phyloP scores from a whole-genome alignment of 495 filamentous ascomycete species.

The Podospora appendiculata region DNA sequence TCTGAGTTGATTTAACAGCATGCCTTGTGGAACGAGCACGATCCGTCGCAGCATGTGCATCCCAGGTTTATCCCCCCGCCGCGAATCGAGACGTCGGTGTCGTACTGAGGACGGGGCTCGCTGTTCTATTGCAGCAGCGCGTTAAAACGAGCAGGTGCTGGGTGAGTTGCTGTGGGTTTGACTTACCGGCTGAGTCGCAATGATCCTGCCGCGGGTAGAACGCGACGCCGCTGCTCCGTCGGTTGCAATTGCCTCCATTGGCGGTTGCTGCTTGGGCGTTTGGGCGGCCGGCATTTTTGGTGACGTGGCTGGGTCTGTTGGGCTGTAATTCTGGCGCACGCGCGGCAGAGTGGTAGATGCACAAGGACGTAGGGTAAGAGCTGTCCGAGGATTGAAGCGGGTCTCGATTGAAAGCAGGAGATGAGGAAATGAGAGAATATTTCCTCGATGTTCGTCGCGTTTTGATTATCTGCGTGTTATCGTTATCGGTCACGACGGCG shows the following conservation, averaged over 20 bases:
- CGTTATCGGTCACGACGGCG: no score
- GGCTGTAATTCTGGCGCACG: no score
- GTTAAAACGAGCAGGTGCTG: not conserved
- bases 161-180: not conserved
- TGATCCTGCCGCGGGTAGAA: not conserved
- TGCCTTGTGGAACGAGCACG: conserved; percentile 5
- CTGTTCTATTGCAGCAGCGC: not conserved
- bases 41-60: conserved; percentile 13
- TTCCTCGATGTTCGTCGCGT: no score
- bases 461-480: no score
- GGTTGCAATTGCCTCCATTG: conserved; percentile 12
- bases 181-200: conserved; percentile 9
- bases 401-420: no score
- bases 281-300: conserved; percentile 14
- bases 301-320: no score
- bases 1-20: not conserved
- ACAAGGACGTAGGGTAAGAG: no score
- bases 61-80: conserved; percentile 11
- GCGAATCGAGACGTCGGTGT: conserved; percentile 7
- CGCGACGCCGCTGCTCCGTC: not conserved
- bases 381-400: no score
- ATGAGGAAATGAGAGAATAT: no score
- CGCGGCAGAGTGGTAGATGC: no score
- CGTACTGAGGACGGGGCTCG: conserved; percentile 5
- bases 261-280: conserved; percentile 15